Conservation (phyloP, 2,329 filamentous ascomycete genomes). For the Alternaria sp. region DNA sequence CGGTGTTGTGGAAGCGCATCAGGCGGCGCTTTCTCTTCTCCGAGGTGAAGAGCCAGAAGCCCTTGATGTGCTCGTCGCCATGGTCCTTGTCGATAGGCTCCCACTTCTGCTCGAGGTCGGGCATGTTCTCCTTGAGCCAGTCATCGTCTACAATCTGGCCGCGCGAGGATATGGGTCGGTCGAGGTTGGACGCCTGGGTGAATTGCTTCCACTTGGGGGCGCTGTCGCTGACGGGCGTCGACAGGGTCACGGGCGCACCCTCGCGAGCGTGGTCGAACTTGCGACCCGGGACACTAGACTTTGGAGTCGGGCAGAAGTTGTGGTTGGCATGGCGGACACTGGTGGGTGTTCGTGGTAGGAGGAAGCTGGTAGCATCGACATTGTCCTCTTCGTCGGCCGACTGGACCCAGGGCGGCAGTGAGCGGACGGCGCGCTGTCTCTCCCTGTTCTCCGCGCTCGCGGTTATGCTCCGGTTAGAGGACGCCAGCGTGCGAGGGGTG, state of each 20-base stretch:
- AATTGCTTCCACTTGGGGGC: constrained; percentile 53
- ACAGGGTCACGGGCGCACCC: constrained; percentile 49
- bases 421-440: constrained; percentile 45
- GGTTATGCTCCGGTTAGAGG: constrained; percentile 40
- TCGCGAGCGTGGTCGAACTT: constrained; percentile 52
- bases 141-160: constrained; percentile 52
- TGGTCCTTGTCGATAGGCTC: constrained; percentile 63
- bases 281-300: constrained; percentile 50
- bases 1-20: constrained; percentile 70
- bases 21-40: constrained; percentile 62
- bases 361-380: constrained; percentile 39
- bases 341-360: constrained; percentile 49
- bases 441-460: constrained; percentile 43
- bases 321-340: constrained; percentile 48
- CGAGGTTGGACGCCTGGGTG: constrained; percentile 43
- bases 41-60: constrained; percentile 59
- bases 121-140: constrained; percentile 61
- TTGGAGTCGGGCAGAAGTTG: constrained; percentile 51
- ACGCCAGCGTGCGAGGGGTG: constrained; percentile 49
- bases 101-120: constrained; percentile 61
- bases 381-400: constrained; percentile 49
- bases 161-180: constrained; percentile 38
- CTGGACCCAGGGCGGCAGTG: constrained; percentile 53
- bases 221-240: constrained; percentile 43
- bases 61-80: constrained; percentile 57